Base-by-base conservation (phyloP, 1,284 basidiomycete species). In the Rhodotorula sp. region DNA sequence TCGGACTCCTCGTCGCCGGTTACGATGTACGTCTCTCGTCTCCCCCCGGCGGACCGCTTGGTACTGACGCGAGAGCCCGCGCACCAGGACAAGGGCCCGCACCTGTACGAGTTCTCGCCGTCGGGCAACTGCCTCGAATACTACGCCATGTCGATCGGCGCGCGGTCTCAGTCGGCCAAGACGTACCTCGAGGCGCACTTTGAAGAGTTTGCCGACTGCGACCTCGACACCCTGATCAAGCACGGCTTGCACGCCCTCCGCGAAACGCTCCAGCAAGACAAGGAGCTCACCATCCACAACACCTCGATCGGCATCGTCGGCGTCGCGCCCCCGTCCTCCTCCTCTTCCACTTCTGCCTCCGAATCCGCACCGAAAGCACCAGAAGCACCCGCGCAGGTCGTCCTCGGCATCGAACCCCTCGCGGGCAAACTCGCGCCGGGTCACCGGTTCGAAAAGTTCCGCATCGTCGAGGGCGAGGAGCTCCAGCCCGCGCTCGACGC, bases 81-180 rank as follows among this genome's bases (percentile, higher is more conserved):
- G 12, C 23, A 20, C 12, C 62, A 66, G 71, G 69, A 70, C 59
- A 65, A 70, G 46, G 97, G 97, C 1, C 95, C 97, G 16, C 97
- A 99, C 83, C 88, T 99, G 60, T 97, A 93, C 83, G 97, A 99
- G 82, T 99, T 99, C 84, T 94, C 92, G 1, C 97, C 97, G 1
- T 92, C 95, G 0, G 97, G 97, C 43, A 97, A 93, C 80, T 93
- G 93, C 63, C 97, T 96, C 81, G 97, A 99, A 83, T 99, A 98
- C 84, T 94, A 90, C 81, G 97, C 97, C 58, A 97, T 98, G 88
- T 95, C 93, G 46, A 98, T 99, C 81, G 97, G 97, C 64, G 97
- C 97, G 23, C 88, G 97, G 62, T 93, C 90, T 82, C 97, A 99
- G 84, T 95, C 92, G 78, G 96, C 97, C 67, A 99, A 98, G 85